Evolutionary conservation across 2,329 filamentous ascomycete genomes (phyloP).

Genomic region (Hirsutella minnesotensis): DNA sequence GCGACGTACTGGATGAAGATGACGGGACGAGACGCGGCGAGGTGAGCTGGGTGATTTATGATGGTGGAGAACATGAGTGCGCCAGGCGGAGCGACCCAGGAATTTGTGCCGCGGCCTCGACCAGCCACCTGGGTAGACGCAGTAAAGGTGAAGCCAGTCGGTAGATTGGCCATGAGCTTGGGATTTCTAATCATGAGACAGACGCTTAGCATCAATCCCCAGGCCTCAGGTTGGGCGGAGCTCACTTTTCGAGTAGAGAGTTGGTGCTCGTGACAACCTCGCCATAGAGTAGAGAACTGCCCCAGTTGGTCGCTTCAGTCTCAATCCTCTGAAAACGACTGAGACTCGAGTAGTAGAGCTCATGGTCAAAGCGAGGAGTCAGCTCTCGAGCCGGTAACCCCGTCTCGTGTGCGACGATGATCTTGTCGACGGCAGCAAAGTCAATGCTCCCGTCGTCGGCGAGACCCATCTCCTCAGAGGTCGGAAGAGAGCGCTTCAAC

Average conservation of each 20-base stretch:
- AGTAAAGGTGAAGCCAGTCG: constrained; percentile 75
- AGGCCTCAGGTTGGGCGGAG: background rate
- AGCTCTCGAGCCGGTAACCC: constrained; percentile 55
- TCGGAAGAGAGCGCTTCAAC: constrained; percentile 39
- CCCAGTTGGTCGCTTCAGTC: constrained; percentile 55
- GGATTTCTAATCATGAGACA: constrained; percentile 48
- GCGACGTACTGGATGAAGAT: constrained; percentile 92
- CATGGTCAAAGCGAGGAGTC: constrained; percentile 80
- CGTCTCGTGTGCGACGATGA: constrained; percentile 59
- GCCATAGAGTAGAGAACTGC: constrained; percentile 69
- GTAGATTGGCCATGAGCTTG: constrained; percentile 61
- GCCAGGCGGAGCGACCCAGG: constrained; percentile 87
- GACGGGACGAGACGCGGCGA: constrained; percentile 63
- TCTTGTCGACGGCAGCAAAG: constrained; percentile 63
- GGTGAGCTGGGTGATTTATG: constrained; percentile 67
- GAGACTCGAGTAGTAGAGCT: constrained; percentile 64
- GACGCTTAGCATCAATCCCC: background rate
- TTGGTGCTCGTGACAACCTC: constrained; percentile 92
- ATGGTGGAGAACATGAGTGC: constrained; percentile 80
- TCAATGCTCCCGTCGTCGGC: constrained; percentile 53
- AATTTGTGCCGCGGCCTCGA: constrained; percentile 79
- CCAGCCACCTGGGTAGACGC: constrained; percentile 83
- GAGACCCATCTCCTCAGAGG: constrained; percentile 7
- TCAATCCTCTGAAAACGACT: constrained; percentile 47
- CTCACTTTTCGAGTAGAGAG: constrained; percentile 77